phyloP scores from a whole-genome alignment of 2,329 filamentous ascomycete genomes.

The Fusarium gaditjirri region DNA sequence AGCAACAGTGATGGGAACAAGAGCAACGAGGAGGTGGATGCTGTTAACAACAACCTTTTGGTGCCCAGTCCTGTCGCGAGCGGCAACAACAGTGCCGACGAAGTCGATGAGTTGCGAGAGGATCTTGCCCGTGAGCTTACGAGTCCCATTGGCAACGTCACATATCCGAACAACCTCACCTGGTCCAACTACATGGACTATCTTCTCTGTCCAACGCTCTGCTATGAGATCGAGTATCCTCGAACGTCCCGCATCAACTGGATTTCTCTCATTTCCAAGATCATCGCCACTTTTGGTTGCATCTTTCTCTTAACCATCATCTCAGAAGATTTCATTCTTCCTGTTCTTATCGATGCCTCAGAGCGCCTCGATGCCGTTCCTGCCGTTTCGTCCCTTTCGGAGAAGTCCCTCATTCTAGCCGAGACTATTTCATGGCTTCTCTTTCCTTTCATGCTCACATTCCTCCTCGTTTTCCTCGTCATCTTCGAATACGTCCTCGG shows the following conservation, averaged over 20 bases:
- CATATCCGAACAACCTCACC: slow-evolving; percentile 90
- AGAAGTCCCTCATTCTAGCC: slow-evolving; percentile 81
- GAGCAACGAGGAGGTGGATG: slow-evolving; percentile 45
- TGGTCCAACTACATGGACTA: slow-evolving; percentile 86
- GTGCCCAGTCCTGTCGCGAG: slow-evolving; percentile 33
- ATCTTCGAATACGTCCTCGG: slow-evolving; percentile 98
- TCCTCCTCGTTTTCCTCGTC: slow-evolving; percentile 94
- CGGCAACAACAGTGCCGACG: slow-evolving; percentile 51
- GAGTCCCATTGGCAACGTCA: slow-evolving; percentile 87
- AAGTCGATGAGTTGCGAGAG: slow-evolving; percentile 78
- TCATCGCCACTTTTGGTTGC: slow-evolving; percentile 90
- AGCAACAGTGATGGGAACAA: slow-evolving; percentile 35
- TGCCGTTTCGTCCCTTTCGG: slow-evolving; percentile 59
- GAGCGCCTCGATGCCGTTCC: slow-evolving; percentile 58
- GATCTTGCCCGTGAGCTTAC: slow-evolving; percentile 91
- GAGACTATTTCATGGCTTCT: slow-evolving; percentile 92
- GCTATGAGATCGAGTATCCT: slow-evolving; percentile 97
- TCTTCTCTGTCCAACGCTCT: slow-evolving; percentile 91
- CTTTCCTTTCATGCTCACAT: slow-evolving; percentile 97
- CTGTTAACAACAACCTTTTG: background rate
- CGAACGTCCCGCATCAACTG: slow-evolving; percentile 80
- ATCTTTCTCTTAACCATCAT: slow-evolving; percentile 94
- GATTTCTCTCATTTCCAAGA: slow-evolving; percentile 84
- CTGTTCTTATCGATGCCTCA: slow-evolving; percentile 80
- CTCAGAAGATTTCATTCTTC: slow-evolving; percentile 94